Percentiles rank a stretch among this genome's conserved stretches.
These are phyloP conservation scores for Chalciporus pseudorubinellus DNA, from an alignment of 768 basidiomycete genomes.

Conservation along the genomic window DNA sequence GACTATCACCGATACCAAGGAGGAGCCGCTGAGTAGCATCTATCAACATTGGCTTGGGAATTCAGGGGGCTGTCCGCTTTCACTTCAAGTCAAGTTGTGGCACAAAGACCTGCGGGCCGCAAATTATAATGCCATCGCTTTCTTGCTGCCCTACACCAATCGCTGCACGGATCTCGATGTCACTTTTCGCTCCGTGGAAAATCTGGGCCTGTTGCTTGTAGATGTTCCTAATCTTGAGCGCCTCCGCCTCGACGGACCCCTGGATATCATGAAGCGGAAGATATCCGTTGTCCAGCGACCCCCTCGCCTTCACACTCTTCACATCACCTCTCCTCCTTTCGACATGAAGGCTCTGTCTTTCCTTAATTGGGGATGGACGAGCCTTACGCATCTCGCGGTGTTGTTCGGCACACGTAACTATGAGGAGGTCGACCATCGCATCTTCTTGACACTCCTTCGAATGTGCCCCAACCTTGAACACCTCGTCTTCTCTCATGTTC, in stretches of 20 bases:
- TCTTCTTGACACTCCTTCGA: too few species aligned
- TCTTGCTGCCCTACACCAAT: constrained; percentile 16
- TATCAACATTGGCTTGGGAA: constrained; percentile 20
- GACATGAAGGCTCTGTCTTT: too few species aligned
- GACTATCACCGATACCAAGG: not conserved
- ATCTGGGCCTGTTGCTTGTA: constrained; percentile 10
- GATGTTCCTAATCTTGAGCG: constrained; percentile 17
- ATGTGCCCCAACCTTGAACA: too few species aligned
- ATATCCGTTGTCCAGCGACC: too few species aligned
- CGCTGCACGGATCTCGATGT: constrained; percentile 10
- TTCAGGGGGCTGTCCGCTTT: constrained; percentile 15
- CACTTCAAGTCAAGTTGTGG: constrained; percentile 16
- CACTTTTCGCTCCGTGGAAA: constrained; percentile 4
- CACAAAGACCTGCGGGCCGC: constrained; percentile 4
- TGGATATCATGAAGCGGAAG: not conserved
- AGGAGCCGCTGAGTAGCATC: constrained; percentile 5
- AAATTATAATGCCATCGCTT: constrained; percentile 19
- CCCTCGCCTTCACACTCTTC: too few species aligned
- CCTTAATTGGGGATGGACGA: too few species aligned
- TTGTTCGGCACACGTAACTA: too few species aligned
- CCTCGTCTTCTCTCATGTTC: too few species aligned
- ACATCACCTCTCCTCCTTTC: too few species aligned
- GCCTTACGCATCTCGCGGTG: too few species aligned
- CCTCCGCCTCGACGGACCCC: constrained; percentile 9
- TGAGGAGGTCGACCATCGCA: too few species aligned